Evolutionary conservation across 768 basidiomycete species (phyloP), one percentile per base, ranked within the genome.

Genomic region (Podaxis pistillaris): DNA sequence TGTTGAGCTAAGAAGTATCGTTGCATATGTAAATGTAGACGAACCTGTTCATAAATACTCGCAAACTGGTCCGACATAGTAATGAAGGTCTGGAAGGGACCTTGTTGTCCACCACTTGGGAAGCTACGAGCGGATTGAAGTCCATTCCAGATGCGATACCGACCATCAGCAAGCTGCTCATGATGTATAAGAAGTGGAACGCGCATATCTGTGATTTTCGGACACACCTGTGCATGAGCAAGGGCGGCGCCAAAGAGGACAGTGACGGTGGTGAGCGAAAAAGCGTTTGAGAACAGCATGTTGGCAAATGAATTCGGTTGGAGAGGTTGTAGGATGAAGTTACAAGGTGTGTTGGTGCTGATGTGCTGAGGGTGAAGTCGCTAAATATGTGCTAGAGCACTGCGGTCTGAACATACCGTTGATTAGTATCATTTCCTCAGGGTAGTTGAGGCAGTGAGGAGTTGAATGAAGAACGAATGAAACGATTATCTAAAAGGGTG

Each of bases 81-180:
- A n/a, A 62, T 62, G 7, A 9, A n/a, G 2, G 40, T 8, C 17
- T 62, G 51, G 47, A 56, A 62, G 8, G 59, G 38, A 9, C 59
- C 54, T 36, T 49, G 61, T 24, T 55, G 46, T 38, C 9, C 46
- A 4, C 41, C 30, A n/a, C 44, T 12, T 36, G 61, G 61, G 44
- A 56, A 62, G 36, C 54, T 62, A 49, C 61, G 61, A 15, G 61
- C 61, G 15, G 61, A 62, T 49, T 56, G 53, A 19, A 5, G n/a
- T 7, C 61, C 61, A 49, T 62, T 62, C 13, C 36, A 37, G 19
- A 62, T 62, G 40, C 61, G 61, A 19, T 62, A 62, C 38, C 33
- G 44, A 13, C 61, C 61, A 9, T 53, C 15, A 17, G 54, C 37
- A 36, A 62, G 53, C 61, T 62, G 58, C 36, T 33, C 19, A 37